These are phyloP conservation scores for Acanthamoeba sp. DNA, from an alignment of 208 protist species.

Conservation along the genomic window DNA sequence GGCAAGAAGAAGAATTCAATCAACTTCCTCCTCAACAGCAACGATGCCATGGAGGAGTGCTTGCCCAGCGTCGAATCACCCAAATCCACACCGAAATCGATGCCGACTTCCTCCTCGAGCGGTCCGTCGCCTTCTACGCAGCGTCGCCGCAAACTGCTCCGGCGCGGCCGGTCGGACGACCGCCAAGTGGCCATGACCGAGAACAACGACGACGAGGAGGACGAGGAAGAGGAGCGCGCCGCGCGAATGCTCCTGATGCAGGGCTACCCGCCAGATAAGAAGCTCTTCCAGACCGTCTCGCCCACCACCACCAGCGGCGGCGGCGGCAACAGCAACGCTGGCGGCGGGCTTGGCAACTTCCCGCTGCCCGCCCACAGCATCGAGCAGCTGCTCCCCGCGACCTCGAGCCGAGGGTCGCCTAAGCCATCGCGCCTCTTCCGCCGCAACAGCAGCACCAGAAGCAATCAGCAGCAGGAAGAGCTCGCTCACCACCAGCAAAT, in stretches of 20 bases:
- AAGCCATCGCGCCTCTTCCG: neutral
- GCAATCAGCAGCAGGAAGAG: neutral
- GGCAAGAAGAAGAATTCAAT: slow-evolving; percentile 54
- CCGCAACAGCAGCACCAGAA: neutral
- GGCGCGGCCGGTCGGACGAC: neutral
- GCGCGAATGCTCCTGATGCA: slow-evolving; percentile 8
- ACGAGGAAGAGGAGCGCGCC: slow-evolving; percentile 28
- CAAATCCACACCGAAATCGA: neutral
- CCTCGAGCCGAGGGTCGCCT: neutral
- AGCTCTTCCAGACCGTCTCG: neutral
- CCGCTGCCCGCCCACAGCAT: slow-evolving; percentile 44
- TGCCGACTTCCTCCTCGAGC: neutral
- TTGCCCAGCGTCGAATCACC: neutral
- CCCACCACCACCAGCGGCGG: no score
- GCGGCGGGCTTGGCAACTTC: neutral
- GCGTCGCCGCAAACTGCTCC: neutral
- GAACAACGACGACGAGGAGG: neutral
- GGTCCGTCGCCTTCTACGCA: neutral
- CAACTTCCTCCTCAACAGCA: slow-evolving; percentile 44
- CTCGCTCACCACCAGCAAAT: neutral
- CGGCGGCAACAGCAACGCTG: neutral
- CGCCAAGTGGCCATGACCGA: neutral
- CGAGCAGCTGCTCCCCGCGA: slow-evolving; percentile 3
- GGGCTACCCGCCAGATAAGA: neutral
- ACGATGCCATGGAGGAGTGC: slow-evolving; percentile 35